Evolutionary conservation across 2,329 filamentous ascomycete genomes (phyloP), one percentile per base, ranked within the genome.

Genomic region (Beauveria caledonica): DNA sequence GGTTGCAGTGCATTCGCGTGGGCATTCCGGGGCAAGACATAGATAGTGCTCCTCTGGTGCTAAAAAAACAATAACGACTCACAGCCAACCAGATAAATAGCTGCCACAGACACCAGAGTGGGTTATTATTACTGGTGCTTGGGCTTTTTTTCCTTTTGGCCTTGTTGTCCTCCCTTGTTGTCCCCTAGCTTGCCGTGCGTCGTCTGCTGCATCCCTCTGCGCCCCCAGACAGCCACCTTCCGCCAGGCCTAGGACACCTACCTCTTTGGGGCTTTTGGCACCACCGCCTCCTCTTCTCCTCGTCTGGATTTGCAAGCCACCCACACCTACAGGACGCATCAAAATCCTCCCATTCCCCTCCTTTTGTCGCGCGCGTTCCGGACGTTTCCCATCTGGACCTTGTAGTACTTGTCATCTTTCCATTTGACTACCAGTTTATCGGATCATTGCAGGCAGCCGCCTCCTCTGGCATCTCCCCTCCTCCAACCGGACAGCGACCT

Each of bases 291-390:
- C 9, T 44, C 56, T 9, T 36, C 39, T 51, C 39, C 48, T 33
- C 48, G 13, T 46, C 45, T 50, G 52, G 45, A 58, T 50, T 59
- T 58, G 56, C 56, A 51, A 44, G 25, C 48, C 23, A 48, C 48
- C 56, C 56, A 59, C 55, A 49, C 46, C 46, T 49, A 42, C 48
- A 44, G 11, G 56, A 59, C 56, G 39, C 39, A 51, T 15, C 46
- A 45, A 33, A 59, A 51, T 36, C 11, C 50, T 42, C 60, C 45
- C 50, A 64, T 64, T 64, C 64, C 61, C 58, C 44, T 53, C 55
- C 63, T 58, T 58, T 63, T 64, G 58, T 56, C 51, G 58, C 58
- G 40, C 52, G 51, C 50, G 44, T 39, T 48, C 48, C 48, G 56
- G 56, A 44, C 39, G 36, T 45, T 44, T 59, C 25, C 36, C 56